Base-by-base conservation (phyloP, 75 land plant genomes). In the Cupressus sempervirens region DNA sequence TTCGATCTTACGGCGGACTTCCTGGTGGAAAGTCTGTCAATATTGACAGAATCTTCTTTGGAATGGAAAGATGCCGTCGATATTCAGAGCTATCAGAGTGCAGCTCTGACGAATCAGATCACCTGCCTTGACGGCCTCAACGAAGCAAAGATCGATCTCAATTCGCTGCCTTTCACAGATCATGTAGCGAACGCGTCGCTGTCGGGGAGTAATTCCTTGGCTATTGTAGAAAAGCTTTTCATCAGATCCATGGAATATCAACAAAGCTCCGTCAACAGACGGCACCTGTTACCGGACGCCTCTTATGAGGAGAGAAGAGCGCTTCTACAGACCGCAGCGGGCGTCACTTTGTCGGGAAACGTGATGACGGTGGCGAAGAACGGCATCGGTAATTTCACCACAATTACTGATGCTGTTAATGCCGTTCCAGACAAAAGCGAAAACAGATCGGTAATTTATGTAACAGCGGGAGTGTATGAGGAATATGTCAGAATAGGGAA, bases 381-480 rank as follows among this genome's bases (percentile, higher is more conserved):
- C 29, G 68, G 68, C 4, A 20, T 7, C 68, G 68, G 68, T 0
- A 65, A 65, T 26, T 65, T 0, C 68, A 65, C 23, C n/a, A 65
- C 68, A 26, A 65, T 65, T 0, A 65, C n/a, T 20, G n/a, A 5
- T 4, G 68, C 68, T n/a, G 2, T 50, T 10, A 12, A 50, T 0
- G 52, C 52, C 10, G 52, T 50, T 11, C 2, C 52, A 11, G 12
- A 50, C 52, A 50, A 12, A 50, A 89, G 90, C 38, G 56, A 14
- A 6, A 76, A 36, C 35, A 85, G 91, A 52, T 85, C 56, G 29
- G 86, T 93, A 76, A 89, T 93, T 12, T 86, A 87, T 54, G 85
- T 93, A n/a, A 93, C 88, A 76, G 72, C 45, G n/a, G 94, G 94
- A 4, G 80, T 79, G 26, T 93, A 93, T 84, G 79, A 82, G 40